These are phyloP conservation scores for Ustilago crameri DNA, from an alignment of 1,284 basidiomycete species.

Conservation along the genomic window DNA sequence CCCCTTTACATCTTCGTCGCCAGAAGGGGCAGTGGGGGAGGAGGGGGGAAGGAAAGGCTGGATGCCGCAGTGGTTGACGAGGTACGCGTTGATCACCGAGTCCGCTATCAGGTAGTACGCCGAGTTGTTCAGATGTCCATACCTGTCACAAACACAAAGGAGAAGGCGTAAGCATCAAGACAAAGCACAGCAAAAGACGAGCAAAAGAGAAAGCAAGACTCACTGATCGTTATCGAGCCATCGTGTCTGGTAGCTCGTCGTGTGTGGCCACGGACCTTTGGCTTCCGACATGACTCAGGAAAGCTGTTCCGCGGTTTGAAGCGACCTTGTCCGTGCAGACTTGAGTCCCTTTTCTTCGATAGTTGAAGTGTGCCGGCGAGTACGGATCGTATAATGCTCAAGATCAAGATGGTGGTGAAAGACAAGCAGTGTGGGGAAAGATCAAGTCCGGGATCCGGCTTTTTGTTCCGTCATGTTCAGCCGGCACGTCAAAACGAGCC, in stretches of 20 bases:
- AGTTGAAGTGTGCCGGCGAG: too few species aligned
- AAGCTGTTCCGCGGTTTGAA: too few species aligned
- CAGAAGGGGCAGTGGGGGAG: background rate
- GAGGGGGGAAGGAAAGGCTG: constrained; percentile 33
- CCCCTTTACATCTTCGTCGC: constrained; percentile 7
- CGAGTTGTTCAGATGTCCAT: constrained; percentile 57
- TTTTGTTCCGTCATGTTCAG: background rate
- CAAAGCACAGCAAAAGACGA: background rate
- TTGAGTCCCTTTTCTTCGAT: too few species aligned
- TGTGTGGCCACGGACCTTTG: constrained; percentile 34
- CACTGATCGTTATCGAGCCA: constrained; percentile 58
- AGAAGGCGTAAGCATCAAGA: background rate
- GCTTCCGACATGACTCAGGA: constrained; percentile 22
- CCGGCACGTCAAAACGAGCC: background rate
- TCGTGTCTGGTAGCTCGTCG: constrained; percentile 35
- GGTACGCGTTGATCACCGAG: constrained; percentile 49
- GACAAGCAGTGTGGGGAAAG: background rate
- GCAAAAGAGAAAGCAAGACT: constrained; percentile 6
- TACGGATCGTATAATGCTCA: too few species aligned
- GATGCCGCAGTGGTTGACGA: constrained; percentile 42
- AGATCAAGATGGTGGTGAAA: too few species aligned
- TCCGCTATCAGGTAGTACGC: constrained; percentile 52
- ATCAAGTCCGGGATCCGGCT: background rate
- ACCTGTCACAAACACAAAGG: constrained; percentile 13
- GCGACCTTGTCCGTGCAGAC: too few species aligned